phyloP scores from a whole-genome alignment of 108 stramenopile genomes.

The Bacterosira constricta region DNA sequence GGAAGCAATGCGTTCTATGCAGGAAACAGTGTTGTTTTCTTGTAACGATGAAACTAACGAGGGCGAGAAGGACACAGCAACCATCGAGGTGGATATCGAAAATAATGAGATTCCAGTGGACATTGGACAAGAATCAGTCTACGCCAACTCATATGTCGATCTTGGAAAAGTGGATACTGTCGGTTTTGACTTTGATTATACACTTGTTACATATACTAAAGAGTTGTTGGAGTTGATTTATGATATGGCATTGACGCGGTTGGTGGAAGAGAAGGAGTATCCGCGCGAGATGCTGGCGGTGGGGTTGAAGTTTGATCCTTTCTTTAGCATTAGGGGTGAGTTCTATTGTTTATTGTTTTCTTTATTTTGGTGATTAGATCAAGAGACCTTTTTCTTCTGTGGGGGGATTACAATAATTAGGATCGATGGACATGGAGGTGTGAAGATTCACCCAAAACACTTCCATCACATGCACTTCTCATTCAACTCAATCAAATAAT shows the following conservation, averaged over 20 bases:
- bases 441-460: background rate
- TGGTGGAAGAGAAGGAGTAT: conserved; percentile 87
- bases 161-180: conserved; percentile 90
- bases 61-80: conserved; percentile 2
- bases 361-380: no score
- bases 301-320: conserved; percentile 76
- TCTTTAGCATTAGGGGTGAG: conserved; percentile 86
- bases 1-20: conserved; percentile 53
- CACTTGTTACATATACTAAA: conserved; percentile 89
- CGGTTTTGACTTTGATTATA: conserved; percentile 98
- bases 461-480: background rate
- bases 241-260: conserved; percentile 85
- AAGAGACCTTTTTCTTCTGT: no score
- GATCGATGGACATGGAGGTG: no score
- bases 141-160: conserved; percentile 92
- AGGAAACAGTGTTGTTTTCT: conserved; percentile 49
- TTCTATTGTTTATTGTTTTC: background rate
- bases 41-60: background rate
- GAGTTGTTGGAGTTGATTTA: conserved; percentile 90
- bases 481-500: no score
- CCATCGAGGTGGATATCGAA: background rate
- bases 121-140: conserved; percentile 62
- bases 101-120: background rate
- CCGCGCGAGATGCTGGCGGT: conserved; percentile 80
- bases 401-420: no score